A percentile compares a stretch with the other conserved stretches of the same genome.
These are phyloP conservation scores for Candida khao-thaluensis DNA, from an alignment of 805 yeast genomes.

Conservation along the genomic window DNA sequence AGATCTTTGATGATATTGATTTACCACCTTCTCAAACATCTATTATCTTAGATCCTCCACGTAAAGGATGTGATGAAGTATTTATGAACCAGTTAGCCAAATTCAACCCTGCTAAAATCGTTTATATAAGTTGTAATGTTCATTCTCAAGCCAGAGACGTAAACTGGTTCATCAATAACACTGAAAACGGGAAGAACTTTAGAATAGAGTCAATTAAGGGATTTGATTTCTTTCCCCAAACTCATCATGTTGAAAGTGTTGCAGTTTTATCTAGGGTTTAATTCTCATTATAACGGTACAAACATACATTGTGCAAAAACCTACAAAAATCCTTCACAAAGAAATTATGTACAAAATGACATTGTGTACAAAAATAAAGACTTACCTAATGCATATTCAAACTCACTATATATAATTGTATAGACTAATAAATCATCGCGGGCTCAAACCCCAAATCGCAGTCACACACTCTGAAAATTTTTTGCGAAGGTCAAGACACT, in stretches of 20 bases:
- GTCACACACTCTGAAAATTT: too few species aligned
- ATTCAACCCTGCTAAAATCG: constrained; percentile 80
- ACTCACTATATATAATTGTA: too few species aligned
- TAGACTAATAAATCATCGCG: too few species aligned
- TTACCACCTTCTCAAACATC: constrained; percentile 77
- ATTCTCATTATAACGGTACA: too few species aligned
- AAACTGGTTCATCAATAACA: constrained; percentile 71
- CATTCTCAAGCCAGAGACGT: constrained; percentile 96
- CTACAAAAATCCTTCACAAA: too few species aligned
- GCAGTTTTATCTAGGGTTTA: constrained; percentile 51
- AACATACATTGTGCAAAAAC: too few species aligned
- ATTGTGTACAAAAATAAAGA: too few species aligned
- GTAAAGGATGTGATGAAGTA: constrained; percentile 92
- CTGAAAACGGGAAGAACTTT: constrained; percentile 62
- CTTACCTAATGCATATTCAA: too few species aligned
- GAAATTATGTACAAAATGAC: too few species aligned
- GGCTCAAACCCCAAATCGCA: too few species aligned
- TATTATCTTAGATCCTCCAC: constrained; percentile 93
- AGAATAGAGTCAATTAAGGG: constrained; percentile 82
- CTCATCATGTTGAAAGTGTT: constrained; percentile 76
- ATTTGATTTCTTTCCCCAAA: constrained; percentile 78
- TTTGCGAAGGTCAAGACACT: constrained; percentile 1
- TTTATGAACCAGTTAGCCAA: constrained; percentile 83
- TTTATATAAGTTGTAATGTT: constrained; percentile 96
- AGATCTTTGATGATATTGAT: constrained; percentile 74